These are phyloP conservation scores for Urtica urens DNA, from an alignment of 306 rosid species.

Conservation along the genomic window DNA sequence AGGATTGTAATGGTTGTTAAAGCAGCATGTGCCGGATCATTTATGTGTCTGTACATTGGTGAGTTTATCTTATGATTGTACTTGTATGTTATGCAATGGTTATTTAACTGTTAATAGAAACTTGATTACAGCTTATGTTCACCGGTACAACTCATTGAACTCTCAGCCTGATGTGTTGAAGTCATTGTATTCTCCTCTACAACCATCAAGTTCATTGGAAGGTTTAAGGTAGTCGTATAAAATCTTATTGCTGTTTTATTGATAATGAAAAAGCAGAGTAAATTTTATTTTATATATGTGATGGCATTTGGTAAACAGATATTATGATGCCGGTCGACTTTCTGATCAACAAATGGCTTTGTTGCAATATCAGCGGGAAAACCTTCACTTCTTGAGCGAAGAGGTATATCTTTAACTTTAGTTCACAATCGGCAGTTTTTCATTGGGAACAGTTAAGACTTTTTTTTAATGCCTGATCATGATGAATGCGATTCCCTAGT, in stretches of 20 bases:
- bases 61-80: constrained; percentile 14
- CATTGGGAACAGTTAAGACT: too few relatives aligned
- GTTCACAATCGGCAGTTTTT: constrained; percentile 11
- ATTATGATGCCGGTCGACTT: constrained; percentile 77
- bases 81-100: background rate
- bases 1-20: constrained; percentile 86
- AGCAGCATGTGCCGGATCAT: constrained; percentile 77
- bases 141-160: constrained; percentile 85
- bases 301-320: constrained; percentile 36
- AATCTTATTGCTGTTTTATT: background rate
- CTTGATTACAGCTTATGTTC: constrained; percentile 60
- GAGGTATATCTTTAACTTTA: constrained; percentile 49
- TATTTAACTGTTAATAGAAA: background rate
- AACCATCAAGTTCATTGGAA: constrained; percentile 91
- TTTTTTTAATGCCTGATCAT: too few relatives aligned
- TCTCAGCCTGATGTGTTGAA: constrained; percentile 94
- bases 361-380: constrained; percentile 97
- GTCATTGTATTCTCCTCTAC: constrained; percentile 94
- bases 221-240: constrained; percentile 72
- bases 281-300: background rate
- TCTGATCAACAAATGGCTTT: constrained; percentile 99
- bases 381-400: constrained; percentile 94
- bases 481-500: too few relatives aligned
- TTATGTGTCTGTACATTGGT: constrained; percentile 77
- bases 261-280: too few relatives aligned